phyloP scores from a whole-genome alignment of 768 basidiomycete species.

The Phaeolepiota aurea region DNA sequence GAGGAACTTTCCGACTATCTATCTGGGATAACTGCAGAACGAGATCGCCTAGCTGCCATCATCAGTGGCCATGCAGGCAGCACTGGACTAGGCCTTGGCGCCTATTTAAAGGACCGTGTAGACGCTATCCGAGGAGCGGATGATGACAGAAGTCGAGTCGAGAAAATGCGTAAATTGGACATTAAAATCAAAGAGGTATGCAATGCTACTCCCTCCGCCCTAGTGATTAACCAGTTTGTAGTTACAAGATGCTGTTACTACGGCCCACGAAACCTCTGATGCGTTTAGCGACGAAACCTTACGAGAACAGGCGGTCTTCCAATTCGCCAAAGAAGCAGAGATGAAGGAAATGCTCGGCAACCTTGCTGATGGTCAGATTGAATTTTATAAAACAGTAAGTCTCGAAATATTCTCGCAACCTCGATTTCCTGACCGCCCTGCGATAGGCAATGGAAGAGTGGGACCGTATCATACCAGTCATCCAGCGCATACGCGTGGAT shows the following conservation, averaged over 20 bases:
- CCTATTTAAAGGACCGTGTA: constrained; percentile 88
- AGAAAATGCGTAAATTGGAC: constrained; percentile 91
- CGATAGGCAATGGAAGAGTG: constrained; percentile 90
- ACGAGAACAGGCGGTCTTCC: constrained; percentile 85
- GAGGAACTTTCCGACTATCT: constrained; percentile 96
- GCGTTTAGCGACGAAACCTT: constrained; percentile 95
- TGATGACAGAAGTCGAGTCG: constrained; percentile 87
- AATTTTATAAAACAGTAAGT: constrained; percentile 79
- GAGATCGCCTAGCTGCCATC: constrained; percentile 85
- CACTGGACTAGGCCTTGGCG: constrained; percentile 74
- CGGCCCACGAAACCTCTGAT: constrained; percentile 91
- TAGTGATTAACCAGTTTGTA: constrained; percentile 20
- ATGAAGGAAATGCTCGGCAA: constrained; percentile 93
- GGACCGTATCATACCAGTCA: constrained; percentile 89
- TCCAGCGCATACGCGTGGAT: constrained; percentile 92
- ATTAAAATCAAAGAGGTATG: constrained; percentile 90
- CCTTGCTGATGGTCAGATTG: constrained; percentile 91
- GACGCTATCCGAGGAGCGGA: constrained; percentile 89
- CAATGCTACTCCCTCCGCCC: not conserved
- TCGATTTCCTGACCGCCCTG: constrained; percentile 3
- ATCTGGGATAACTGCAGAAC: constrained; percentile 85
- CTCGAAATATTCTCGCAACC: constrained; percentile 3
- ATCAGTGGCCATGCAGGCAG: constrained; percentile 85
- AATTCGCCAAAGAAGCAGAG: constrained; percentile 84
- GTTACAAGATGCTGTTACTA: constrained; percentile 95